phyloP scores from a whole-genome alignment of 345 rosid species.

The Abelmoschus esculentus region DNA sequence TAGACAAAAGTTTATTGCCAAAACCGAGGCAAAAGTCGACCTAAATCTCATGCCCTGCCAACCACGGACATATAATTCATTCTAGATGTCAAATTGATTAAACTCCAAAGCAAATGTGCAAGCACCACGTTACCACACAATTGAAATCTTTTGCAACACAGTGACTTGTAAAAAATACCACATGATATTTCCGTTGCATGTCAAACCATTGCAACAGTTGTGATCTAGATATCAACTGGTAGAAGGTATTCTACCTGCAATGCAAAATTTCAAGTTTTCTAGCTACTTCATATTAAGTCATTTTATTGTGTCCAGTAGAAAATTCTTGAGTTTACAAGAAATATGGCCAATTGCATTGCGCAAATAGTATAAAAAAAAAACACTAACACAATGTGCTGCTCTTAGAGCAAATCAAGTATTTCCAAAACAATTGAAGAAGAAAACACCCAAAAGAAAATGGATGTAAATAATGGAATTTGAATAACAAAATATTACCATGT shows the following conservation, averaged over 20 bases:
- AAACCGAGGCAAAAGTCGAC: not conserved
- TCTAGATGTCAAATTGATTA: not conserved
- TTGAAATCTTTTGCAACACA: not conserved
- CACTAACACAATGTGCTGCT: too few relatives aligned
- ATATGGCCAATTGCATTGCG: too few relatives aligned
- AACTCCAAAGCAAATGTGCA: not conserved
- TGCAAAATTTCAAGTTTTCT: constrained; percentile 2
- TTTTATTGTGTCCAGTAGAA: not conserved
- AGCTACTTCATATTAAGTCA: not conserved
- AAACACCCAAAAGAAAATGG: too few relatives aligned
- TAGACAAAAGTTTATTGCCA: not conserved
- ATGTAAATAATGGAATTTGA: too few relatives aligned
- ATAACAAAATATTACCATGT: too few relatives aligned
- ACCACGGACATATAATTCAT: not conserved
- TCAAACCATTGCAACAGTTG: not conserved
- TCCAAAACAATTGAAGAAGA: too few relatives aligned
- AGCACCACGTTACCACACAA: not conserved
- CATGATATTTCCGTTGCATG: not conserved
- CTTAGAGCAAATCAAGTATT: too few relatives aligned
- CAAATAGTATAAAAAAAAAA: too few relatives aligned
- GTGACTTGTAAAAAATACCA: not conserved
- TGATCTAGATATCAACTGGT: not conserved
- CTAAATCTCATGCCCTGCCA: too few relatives aligned
- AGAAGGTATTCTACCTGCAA: not conserved
- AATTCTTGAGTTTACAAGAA: not conserved